These are phyloP conservation scores for Salvia sclarea DNA, from an alignment of 305 asterid genomes.

Conservation along the genomic window DNA sequence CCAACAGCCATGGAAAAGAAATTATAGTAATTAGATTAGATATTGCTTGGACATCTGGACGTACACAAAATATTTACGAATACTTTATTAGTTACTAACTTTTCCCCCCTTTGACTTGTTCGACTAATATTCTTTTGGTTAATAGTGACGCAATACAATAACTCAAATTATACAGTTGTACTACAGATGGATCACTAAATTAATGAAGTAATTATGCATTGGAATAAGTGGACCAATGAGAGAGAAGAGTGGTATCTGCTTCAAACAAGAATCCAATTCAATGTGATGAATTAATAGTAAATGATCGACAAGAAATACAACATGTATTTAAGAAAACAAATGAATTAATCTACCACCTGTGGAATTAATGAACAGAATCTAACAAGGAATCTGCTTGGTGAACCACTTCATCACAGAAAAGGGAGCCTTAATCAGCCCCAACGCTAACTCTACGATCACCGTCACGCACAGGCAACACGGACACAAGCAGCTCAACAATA, in stretches of 20 bases:
- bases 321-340: neutral
- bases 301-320: neutral
- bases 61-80: no score
- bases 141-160: no score
- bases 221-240: no score
- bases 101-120: no score
- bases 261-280: no score
- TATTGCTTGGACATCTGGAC: no score
- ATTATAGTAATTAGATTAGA: no score
- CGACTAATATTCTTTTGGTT: no score
- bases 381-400: constrained; percentile 66
- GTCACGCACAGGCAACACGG: constrained; percentile 75
- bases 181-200: neutral
- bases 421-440: constrained; percentile 63
- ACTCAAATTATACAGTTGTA: neutral
- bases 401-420: constrained; percentile 71
- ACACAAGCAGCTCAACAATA: constrained; percentile 58
- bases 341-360: neutral
- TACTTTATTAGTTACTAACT: no score
- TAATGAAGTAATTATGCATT: neutral
- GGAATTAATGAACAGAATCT: constrained; percentile 12
- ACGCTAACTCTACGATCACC: constrained; percentile 52
- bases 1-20: no score
- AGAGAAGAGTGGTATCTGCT: no score
- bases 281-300: no score